Evolutionary conservation across 495 filamentous ascomycete genomes (phyloP).

Genomic region (Neurospora sp.): DNA sequence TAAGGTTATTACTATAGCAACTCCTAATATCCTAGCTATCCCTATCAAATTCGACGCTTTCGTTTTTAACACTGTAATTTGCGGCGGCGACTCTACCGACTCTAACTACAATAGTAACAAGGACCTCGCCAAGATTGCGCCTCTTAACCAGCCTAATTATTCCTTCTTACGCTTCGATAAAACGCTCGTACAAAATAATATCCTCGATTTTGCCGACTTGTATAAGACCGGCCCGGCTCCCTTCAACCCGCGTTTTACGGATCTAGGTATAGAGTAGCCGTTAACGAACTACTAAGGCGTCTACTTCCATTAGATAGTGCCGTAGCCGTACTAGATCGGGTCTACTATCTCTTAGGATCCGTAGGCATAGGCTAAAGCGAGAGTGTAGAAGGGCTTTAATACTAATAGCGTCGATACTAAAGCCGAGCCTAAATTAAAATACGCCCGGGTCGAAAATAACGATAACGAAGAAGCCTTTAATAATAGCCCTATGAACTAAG

Average conservation of each 20-base stretch:
- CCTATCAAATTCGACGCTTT: conserved; percentile 36
- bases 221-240: conserved; percentile 25
- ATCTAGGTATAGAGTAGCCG: conserved; percentile 24
- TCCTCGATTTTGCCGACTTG: conserved; percentile 33
- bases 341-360: no score
- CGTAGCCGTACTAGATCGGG: conserved; percentile 18
- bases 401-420: conserved; percentile 13
- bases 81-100: conserved; percentile 1
- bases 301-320: conserved; percentile 45
- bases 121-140: conserved; percentile 29
- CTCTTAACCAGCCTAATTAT: conserved; percentile 48
- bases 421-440: not conserved
- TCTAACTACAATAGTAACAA: no score
- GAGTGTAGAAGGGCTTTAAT: no score
- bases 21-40: not conserved
- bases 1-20: no score
- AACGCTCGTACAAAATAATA: conserved; percentile 27
- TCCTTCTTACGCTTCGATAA: conserved; percentile 34
- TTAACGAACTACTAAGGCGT: conserved; percentile 31
- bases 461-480: not conserved
- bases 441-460: not conserved
- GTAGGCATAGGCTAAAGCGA: no score
- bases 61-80: conserved; percentile 26
- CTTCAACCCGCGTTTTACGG: conserved; percentile 33
- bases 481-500: not conserved